Base-by-base conservation (phyloP, 208 protist genomes). In the Zelonia costaricensis region DNA sequence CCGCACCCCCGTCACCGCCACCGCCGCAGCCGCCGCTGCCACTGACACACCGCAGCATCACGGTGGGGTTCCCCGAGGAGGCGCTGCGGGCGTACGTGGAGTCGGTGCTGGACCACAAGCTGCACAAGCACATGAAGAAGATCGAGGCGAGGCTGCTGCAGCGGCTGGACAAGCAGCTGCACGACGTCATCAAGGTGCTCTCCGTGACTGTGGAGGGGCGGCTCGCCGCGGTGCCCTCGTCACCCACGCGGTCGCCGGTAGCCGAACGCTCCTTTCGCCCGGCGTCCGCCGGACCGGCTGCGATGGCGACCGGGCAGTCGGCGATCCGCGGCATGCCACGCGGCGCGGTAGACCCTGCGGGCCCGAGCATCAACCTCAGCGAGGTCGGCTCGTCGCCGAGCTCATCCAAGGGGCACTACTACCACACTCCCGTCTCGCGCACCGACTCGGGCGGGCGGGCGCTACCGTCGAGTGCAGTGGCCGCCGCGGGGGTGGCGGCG, bases 41-140 rank as follows among this genome's bases (percentile, higher is more conserved):
- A 7, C 69, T 88, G 36, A 77, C 76, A 13, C 76, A 77, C 43
- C 88, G 83, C 51, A 79, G 80, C 51, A 81, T 93, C 13, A 75
- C 65, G 27, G 85, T 93, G 10, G 80, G 86, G 39, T 92, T 93
- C 62, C 90, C 90, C 12, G 85, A 92, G 43, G 79, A 82, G 20
- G 79, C 85, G 10, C 61, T 95, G 45, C 76, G 83, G 7, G 59
- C 54, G 9, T 93, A 88, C 74, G 86, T 95, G 7, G 78, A 92
- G 61, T 59, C 66, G 8, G 64, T 92, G 25, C 52, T 95, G 23
- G 74, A 74, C 2, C 65, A 78, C 35, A 78, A 79, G 51, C 53
- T 93, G 33, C 64, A 72, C 22, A 93, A 88, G 74, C 47, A 83
- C 28, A 49, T 69, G 15, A 88, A 84, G 54, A 74, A 80, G 22